phyloP scores from a whole-genome alignment of 1,284 basidiomycete genomes.

The Crocinoboletus sp. region DNA sequence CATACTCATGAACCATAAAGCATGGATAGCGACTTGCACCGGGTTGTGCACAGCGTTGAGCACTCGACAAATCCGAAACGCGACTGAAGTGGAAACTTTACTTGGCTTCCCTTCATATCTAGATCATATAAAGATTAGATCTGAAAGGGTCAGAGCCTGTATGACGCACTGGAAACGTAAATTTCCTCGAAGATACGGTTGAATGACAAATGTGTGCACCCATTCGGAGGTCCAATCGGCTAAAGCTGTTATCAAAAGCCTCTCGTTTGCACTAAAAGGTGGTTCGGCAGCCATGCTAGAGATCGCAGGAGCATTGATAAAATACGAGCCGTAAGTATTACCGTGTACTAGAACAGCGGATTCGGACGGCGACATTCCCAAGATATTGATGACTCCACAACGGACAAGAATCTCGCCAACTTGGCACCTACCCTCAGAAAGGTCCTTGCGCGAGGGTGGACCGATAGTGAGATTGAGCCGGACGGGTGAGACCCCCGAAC shows the following conservation, averaged over 20 bases:
- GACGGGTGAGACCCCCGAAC: not conserved
- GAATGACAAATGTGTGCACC: constrained; percentile 24
- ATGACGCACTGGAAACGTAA: constrained; percentile 25
- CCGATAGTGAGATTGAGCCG: not conserved
- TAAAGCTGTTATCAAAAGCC: constrained; percentile 14
- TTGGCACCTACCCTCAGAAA: constrained; percentile 19
- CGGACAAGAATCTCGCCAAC: constrained; percentile 25
- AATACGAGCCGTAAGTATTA: not conserved
- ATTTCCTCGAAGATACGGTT: constrained; percentile 19
- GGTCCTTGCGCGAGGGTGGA: constrained; percentile 1
- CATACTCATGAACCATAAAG: constrained; percentile 46
- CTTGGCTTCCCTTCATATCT: constrained; percentile 19
- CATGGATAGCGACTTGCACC: constrained; percentile 38
- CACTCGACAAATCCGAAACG: constrained; percentile 20
- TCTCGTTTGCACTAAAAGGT: constrained; percentile 5
- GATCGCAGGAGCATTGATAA: not conserved
- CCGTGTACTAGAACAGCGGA: not conserved
- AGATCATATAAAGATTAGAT: constrained; percentile 3
- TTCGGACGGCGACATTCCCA: constrained; percentile 1
- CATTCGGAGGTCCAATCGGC: constrained; percentile 30
- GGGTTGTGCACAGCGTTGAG: constrained; percentile 24
- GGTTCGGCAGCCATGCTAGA: not conserved
- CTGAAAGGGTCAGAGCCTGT: not conserved
- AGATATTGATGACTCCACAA: constrained; percentile 19
- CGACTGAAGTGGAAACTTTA: constrained; percentile 6